Percentiles rank a stretch among this genome's conserved stretches.
phyloP scores from a whole-genome alignment of 495 filamentous ascomycete genomes.

The Trichoderma virens region DNA sequence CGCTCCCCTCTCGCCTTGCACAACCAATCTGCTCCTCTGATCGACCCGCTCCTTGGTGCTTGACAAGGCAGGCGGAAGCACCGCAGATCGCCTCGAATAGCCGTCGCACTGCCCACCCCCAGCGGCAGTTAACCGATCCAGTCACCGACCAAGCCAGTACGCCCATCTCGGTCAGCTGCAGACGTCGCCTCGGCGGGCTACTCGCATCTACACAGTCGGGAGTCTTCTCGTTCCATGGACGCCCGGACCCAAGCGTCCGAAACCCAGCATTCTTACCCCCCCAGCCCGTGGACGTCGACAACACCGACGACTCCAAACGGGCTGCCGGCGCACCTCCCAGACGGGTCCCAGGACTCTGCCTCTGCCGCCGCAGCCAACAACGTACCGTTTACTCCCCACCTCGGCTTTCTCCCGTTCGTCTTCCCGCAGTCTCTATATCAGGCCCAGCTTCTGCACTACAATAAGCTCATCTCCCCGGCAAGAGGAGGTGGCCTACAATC shows the following conservation, averaged over 20 bases:
- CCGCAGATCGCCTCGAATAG: background rate
- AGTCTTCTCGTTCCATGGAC: conserved; percentile 30
- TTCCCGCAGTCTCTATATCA: conserved; percentile 40
- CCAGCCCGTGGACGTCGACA: conserved; percentile 18
- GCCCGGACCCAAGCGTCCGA: conserved; percentile 42
- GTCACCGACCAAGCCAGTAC: conserved; percentile 1
- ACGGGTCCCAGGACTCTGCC: conserved; percentile 4
- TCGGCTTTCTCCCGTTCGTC: conserved; percentile 40
- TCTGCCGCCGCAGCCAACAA: conserved; percentile 8
- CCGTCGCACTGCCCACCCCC: background rate
- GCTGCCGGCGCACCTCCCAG: conserved; percentile 13
- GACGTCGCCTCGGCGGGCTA: conserved; percentile 17
- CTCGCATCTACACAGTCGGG: conserved; percentile 23
- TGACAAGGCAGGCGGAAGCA: background rate
- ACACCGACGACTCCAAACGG: conserved; percentile 20
- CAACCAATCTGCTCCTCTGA: background rate
- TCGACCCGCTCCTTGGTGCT: background rate
- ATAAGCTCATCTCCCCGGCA: conserved; percentile 43
- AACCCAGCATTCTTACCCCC: conserved; percentile 40
- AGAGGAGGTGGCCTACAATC: conserved; percentile 41
- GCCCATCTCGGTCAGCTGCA: conserved; percentile 8
- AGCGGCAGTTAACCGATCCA: background rate
- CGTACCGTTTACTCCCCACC: conserved; percentile 26
- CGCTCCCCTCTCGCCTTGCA: background rate
- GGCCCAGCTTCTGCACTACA: conserved; percentile 47